Base-by-base conservation (phyloP, 257 asterid genomes). In the Gynochthodes officinalis region DNA sequence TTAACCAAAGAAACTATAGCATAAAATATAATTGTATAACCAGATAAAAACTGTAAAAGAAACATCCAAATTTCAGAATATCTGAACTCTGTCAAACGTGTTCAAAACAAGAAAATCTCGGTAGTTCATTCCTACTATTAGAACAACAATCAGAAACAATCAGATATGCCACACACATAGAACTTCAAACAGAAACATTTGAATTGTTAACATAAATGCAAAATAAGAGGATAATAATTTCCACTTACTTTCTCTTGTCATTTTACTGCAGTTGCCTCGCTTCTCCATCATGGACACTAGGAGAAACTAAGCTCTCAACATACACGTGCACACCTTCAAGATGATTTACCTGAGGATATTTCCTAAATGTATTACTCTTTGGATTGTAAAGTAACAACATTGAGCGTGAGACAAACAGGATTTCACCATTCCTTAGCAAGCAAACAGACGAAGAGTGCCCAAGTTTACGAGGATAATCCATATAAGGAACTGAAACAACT, bases 281-380 rank as follows among this genome's bases (percentile, higher is more conserved):
- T 35, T 43, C 58, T 68, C 67, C 70, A 40, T 12, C 44, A 46
- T 25, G 42, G 19, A 30, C 0, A 59, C 11, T 15, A 40, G 82
- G 82, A 5, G 72, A 78, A 9, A 89, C 85, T 39, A 86, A 79
- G 74, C 86, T 87, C 72, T 87, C 93, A 23, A 73, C 55, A 23
- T 75, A 87, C 52, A 74, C 19, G 10, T 6, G 40, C 21, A 62
- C 80, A 54, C 75, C 39, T 49, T 35, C 60, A 64, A 66, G 9
- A 27, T 60, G 27, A 52, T 33, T 69, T 57, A 83, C 49, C 55
- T 67, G 72, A 12, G 78, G 85, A 74, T 74, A 81, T 75, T 84
- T 79, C 75, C 83, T 81, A 14, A 78, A 80, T 0, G 80, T 64
- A 66, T 73, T 53, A 50, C 74, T 80, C 55, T 69, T 69, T 0